These are phyloP conservation scores for Centella asiatica DNA, from an alignment of 129 eudicot genomes.

Conservation along the genomic window DNA sequence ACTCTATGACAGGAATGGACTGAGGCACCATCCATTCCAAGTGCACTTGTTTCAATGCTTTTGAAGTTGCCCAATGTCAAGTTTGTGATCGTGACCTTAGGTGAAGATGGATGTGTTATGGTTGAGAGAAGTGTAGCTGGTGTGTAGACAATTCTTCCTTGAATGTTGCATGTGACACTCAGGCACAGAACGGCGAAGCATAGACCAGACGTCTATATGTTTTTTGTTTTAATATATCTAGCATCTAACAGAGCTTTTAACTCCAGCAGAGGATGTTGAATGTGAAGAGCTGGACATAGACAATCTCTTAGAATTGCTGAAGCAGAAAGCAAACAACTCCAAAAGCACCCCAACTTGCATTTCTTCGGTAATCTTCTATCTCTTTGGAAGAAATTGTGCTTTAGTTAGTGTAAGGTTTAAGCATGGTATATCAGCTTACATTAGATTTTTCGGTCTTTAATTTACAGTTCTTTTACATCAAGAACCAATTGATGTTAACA, in stretches of 20 bases:
- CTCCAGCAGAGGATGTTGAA: constrained; percentile 30
- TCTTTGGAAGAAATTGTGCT: neutral
- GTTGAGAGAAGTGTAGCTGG: constrained; percentile 59
- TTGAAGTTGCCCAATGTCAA: constrained; percentile 62
- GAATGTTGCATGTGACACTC: neutral
- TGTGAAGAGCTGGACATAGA: constrained; percentile 58
- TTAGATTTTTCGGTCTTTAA: neutral
- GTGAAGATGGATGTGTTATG: constrained; percentile 93
- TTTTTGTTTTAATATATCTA: neutral
- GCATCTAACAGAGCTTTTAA: constrained; percentile 17
- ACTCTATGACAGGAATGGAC: constrained; percentile 64
- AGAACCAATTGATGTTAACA: too few relatives aligned
- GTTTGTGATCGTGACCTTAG: constrained; percentile 84
- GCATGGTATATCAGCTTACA: neutral
- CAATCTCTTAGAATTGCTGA: constrained; percentile 43
- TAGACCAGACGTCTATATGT: neutral
- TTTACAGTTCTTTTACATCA: too few relatives aligned
- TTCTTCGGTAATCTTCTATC: constrained; percentile 52
- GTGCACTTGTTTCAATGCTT: constrained; percentile 79
- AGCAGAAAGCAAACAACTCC: constrained; percentile 25
- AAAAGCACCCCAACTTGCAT: constrained; percentile 51
- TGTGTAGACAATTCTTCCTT: constrained; percentile 19
- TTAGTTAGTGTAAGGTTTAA: neutral
- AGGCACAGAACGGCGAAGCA: neutral
- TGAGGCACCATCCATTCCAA: constrained; percentile 58